Percentiles rank a stretch among this genome's conserved stretches.
phyloP scores from a whole-genome alignment of 768 basidiomycete genomes.

The Phanerochaete sordida region DNA sequence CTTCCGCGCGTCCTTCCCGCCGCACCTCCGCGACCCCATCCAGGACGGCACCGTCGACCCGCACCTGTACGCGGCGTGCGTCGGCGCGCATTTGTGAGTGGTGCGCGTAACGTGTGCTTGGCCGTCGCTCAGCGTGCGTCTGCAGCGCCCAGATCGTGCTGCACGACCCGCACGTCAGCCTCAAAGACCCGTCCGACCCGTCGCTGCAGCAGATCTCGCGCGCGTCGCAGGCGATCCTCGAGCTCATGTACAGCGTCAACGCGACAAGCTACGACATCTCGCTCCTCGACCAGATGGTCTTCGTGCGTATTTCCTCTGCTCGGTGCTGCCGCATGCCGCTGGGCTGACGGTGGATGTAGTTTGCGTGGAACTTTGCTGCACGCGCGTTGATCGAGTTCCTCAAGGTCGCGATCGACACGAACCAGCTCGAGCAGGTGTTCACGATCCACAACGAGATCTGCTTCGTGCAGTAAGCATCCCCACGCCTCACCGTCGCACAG shows the following conservation, averaged over 20 bases:
- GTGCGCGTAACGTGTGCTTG: neutral
- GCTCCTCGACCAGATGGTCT: conserved; percentile 62
- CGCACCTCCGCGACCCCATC: conserved; percentile 54
- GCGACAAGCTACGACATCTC: conserved; percentile 77
- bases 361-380: conserved; percentile 60
- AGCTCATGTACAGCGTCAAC: conserved; percentile 61
- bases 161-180: conserved; percentile 73
- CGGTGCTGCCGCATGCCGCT: neutral
- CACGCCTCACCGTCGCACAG: neutral
- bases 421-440: conserved; percentile 52
- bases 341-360: conserved; percentile 5
- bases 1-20: conserved; percentile 56
- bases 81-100: conserved; percentile 13
- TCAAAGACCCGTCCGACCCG: conserved; percentile 54
- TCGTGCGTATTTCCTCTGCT: conserved; percentile 34
- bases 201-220: conserved; percentile 67
- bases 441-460: conserved; percentile 61
- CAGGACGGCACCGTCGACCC: conserved; percentile 51
- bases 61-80: conserved; percentile 42
- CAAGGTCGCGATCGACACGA: conserved; percentile 56
- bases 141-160: conserved; percentile 62
- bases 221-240: conserved; percentile 61
- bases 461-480: conserved; percentile 56
- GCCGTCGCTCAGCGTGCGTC: neutral
- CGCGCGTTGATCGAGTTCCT: conserved; percentile 65